These are phyloP conservation scores for Astrephomene gubernaculifera DNA, from an alignment of 139 green algal species.

Conservation along the genomic window DNA sequence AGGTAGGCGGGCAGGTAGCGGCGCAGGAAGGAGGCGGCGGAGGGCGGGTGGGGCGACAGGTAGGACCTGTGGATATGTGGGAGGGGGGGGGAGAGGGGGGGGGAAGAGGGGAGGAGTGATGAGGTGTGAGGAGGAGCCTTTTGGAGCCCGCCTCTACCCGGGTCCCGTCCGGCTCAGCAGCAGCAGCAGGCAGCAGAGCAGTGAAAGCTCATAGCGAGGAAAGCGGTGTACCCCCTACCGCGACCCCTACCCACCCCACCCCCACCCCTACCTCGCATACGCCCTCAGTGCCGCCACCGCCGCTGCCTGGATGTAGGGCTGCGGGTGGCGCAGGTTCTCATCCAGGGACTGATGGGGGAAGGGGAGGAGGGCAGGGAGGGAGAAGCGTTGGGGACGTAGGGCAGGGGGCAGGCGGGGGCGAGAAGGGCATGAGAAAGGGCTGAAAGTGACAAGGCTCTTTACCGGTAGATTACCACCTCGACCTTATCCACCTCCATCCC, in stretches of 20 bases:
- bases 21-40: slow-evolving; percentile 16
- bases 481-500: too few species aligned
- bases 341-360: slow-evolving; percentile 61
- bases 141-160: too few species aligned
- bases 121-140: not conserved
- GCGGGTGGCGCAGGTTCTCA: slow-evolving; percentile 83
- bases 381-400: not conserved
- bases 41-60: not conserved
- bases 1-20: slow-evolving; percentile 51
- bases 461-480: too few species aligned
- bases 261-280: slow-evolving; percentile 49
- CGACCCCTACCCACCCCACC: not conserved
- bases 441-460: too few species aligned
- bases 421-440: too few species aligned
- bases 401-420: too few species aligned
- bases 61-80: slow-evolving; percentile 21
- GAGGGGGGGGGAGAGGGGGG: not conserved
- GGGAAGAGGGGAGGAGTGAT: not conserved
- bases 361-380: not conserved
- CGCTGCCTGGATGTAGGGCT: slow-evolving; percentile 72
- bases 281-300: slow-evolving; percentile 72
- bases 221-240: too few species aligned
- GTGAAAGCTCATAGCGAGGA: too few species aligned
- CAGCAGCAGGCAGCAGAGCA: too few species aligned
- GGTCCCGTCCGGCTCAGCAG: too few species aligned